phyloP scores from a whole-genome alignment of 768 basidiomycete genomes.

The Tulasnella sp. region DNA sequence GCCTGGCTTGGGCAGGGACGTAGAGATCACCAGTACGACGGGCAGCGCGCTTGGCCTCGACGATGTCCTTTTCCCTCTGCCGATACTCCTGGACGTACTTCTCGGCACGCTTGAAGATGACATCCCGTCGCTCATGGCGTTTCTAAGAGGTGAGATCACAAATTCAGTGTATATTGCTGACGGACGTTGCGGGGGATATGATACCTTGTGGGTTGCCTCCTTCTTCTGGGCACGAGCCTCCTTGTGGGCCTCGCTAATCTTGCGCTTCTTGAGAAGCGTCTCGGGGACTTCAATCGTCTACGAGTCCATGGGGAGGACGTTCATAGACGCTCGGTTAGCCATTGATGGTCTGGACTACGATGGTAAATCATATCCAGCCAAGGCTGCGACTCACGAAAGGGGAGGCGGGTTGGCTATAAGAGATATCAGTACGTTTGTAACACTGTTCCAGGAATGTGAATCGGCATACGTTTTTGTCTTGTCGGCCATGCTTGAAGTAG shows the following conservation, averaged over 20 bases:
- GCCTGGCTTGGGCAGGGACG: constrained; percentile 92
- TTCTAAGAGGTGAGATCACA: constrained; percentile 43
- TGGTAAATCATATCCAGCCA: not conserved
- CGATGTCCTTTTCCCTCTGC: constrained; percentile 87
- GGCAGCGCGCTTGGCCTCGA: constrained; percentile 88
- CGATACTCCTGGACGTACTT: constrained; percentile 96
- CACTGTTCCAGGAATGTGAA: not conserved
- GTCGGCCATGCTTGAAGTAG: not conserved
- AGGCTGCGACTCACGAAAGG: constrained; percentile 4
- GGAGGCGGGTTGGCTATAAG: not conserved
- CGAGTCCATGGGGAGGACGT: not conserved
- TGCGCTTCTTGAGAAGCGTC: constrained; percentile 99
- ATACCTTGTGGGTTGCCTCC: not conserved
- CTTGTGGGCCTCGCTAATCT: constrained; percentile 80
- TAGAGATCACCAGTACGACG: constrained; percentile 92
- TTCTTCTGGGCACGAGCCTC: constrained; percentile 73
- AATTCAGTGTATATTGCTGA: not conserved
- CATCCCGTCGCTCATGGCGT: constrained; percentile 71
- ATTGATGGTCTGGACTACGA: not conserved
- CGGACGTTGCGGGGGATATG: not conserved
- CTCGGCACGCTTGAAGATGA: constrained; percentile 99
- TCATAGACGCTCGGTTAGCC: not conserved
- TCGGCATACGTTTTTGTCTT: not conserved
- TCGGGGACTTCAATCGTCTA: constrained; percentile 95
- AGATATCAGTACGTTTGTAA: not conserved